Evolutionary conservation across 805 yeast species (phyloP).

Genomic region (Sugiyamaella chiloensis): DNA sequence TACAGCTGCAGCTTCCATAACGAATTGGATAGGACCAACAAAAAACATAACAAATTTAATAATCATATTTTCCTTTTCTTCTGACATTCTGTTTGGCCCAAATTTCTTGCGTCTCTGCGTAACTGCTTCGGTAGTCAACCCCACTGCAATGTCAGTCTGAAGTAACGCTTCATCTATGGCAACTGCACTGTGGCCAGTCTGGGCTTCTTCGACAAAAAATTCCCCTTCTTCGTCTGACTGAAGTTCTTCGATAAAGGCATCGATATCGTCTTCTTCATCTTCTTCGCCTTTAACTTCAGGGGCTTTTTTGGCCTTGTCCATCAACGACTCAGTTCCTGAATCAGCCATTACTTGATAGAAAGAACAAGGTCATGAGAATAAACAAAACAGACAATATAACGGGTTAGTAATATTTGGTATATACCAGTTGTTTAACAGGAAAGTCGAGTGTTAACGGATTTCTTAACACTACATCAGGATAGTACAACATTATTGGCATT

Average conservation of each 20-base stretch:
- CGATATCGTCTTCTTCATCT: constrained; percentile 68
- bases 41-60: constrained; percentile 82
- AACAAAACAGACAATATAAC: too few relatives aligned
- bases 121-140: constrained; percentile 78
- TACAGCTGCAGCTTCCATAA: constrained; percentile 94
- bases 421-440: too few relatives aligned
- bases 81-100: constrained; percentile 89
- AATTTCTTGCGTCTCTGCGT: constrained; percentile 80
- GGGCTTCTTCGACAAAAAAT: constrained; percentile 33
- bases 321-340: neutral
- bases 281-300: constrained; percentile 41
- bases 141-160: constrained; percentile 74
- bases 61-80: constrained; percentile 75
- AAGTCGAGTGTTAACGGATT: too few relatives aligned
- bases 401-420: neutral
- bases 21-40: constrained; percentile 95
- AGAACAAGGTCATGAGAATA: constrained; percentile 1
- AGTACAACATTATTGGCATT: too few relatives aligned
- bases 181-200: constrained; percentile 58
- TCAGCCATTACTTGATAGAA: neutral
- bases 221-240: constrained; percentile 60
- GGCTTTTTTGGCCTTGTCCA: neutral
- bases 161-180: constrained; percentile 83
- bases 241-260: constrained; percentile 56
- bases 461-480: too few relatives aligned